Evolutionary conservation across 176 grass and related monocot genomes (phyloP), one percentile per base, ranked within the genome.

Genomic region (Urochloa ruziziensis): DNA sequence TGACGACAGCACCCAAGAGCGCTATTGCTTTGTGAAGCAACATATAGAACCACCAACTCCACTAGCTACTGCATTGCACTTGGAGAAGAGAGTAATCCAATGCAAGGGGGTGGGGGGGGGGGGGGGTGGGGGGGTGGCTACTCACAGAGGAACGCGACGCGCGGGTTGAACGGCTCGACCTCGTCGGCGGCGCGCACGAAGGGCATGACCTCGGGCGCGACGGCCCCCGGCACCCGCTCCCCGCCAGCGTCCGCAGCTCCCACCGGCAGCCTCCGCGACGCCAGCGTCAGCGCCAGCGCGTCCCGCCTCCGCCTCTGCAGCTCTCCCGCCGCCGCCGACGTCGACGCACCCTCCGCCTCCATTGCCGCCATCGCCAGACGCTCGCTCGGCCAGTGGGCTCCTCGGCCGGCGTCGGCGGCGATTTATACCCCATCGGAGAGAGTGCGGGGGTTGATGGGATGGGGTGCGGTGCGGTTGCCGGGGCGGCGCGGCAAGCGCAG

Each of bases 171-270:
- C 52, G 19, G 83, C 88, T 89, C 82, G 62, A 85, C 34, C 70
- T 77, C 83, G 71, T 89, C 88, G 33, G 88, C 88, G 54, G 88
- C 88, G 83, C 88, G 78, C 53, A 89, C 15, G 78, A 89, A 89
- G 65, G 88, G 88, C 88, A 82, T 81, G 70, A 89, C 82, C 53
- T 63, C 78, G 44, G 83, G 88, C 15, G 88, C 88, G 42, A 89
- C 43, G 77, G 82, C 52, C 21, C 32, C 83, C 52, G 88, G 88
- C 43, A 89, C 88, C 70, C 33, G 83, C 78, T 81, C 71, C 32
- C 83, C 83, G 16, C 83, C 83, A 11, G 77, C 25, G 14, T 76
- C 83, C 43, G 78, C 77, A 25, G 70, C 78, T 7, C 77, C 78
- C 77, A 34, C 70, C 54, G 78, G 82, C 34, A 89, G 62, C 82